Evolutionary conservation across 306 rosid genomes (phyloP), one percentile per base, ranked within the genome.

Genomic region (Lablab purpureus): DNA sequence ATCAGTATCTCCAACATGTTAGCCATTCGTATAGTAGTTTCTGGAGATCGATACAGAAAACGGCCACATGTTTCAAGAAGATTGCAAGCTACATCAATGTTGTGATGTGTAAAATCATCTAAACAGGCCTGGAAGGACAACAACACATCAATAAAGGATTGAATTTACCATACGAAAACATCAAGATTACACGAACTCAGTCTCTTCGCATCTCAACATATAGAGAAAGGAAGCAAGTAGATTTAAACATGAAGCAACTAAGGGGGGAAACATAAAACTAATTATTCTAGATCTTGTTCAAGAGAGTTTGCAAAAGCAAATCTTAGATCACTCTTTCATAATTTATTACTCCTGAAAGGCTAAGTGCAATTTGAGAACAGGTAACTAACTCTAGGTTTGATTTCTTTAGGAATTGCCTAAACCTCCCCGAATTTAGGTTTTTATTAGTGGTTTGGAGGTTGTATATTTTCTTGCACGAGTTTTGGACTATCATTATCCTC

Each of bases 51-150:
- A 82, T 93, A 96, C 73, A 96, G 90, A 86, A 90, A 96, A 79
- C 99, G 99, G 25, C 99, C 99, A 81, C 94, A 93, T 15, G 98
- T 91, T 91, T 96, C 99, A 14, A 96, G 96, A 81, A 96, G 98
- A 87, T 91, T 93, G 88, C 98, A 96, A 56, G 99, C 98, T 84
- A 96, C 98, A 79, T 96, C 99, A 87, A 96, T 96, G 91, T 96
- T 96, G 86, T 96, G 99, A 84, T 96, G 99, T 72, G 90, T 87
- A 88, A 96, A 96, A 85, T 96, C 99, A 82, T 96, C 99, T 81
- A 96, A 84, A 86, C 99, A 96, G 76, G 99, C 97, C 99, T 96
- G 90, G 60, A 71, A 63, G 71, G 68, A 66, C 51, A 62, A 62
- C 11, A 67, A 59, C 56, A 64, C 55, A 67, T 50, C 74, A 84